phyloP scores from a whole-genome alignment of 2,329 filamentous ascomycete genomes.

The Metarhizium guizhouense region DNA sequence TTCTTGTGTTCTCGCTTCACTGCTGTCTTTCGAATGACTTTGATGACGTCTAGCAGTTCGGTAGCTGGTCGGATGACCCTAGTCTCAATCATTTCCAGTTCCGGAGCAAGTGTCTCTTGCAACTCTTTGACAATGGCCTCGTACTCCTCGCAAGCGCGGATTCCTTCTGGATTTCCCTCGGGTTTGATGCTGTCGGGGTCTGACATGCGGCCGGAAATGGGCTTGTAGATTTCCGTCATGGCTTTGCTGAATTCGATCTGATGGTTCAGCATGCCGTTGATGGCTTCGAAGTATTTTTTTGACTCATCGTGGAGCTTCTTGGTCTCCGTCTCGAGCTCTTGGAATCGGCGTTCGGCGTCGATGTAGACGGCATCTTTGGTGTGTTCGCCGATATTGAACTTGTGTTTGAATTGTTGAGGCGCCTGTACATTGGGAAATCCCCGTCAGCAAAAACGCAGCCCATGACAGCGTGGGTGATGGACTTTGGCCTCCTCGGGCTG shows the following conservation, averaged over 20 bases:
- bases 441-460: neutral
- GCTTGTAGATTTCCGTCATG: conserved; percentile 94
- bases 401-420: conserved; percentile 83
- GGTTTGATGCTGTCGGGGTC: conserved; percentile 76
- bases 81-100: conserved; percentile 94
- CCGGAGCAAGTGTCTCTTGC: conserved; percentile 77
- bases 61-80: conserved; percentile 87
- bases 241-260: conserved; percentile 98
- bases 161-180: conserved; percentile 87
- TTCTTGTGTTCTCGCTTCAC: conserved; percentile 95
- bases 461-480: neutral
- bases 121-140: conserved; percentile 83
- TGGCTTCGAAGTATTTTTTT: conserved; percentile 93
- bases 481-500: neutral
- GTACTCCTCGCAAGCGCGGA: conserved; percentile 93
- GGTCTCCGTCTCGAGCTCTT: conserved; percentile 89
- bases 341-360: conserved; percentile 87
- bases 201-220: conserved; percentile 90
- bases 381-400: conserved; percentile 91
- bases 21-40: conserved; percentile 82
- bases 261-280: conserved; percentile 94
- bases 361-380: conserved; percentile 93
- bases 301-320: conserved; percentile 96
- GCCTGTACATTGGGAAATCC: conserved; percentile 39
- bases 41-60: conserved; percentile 90